Evolutionary conservation across 2,329 filamentous ascomycete genomes (phyloP).

Genomic region (Neonectria magnoliae): DNA sequence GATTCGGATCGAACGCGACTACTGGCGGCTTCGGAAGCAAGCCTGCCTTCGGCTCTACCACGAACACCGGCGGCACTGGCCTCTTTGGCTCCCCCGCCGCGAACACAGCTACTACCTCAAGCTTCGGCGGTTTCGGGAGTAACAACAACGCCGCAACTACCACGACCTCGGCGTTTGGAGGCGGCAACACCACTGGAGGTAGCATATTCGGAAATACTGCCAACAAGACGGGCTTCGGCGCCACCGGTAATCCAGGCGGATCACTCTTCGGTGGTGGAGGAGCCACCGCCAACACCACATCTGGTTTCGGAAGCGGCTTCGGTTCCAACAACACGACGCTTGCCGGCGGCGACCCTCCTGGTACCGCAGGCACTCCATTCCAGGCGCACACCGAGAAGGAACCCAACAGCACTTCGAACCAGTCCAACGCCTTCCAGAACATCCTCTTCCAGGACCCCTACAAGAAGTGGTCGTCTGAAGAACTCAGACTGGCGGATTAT

Average conservation of each 20-base stretch:
- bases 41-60: slow-evolving; percentile 63
- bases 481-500: slow-evolving; percentile 87
- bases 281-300: slow-evolving; percentile 39
- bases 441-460: slow-evolving; percentile 83
- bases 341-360: slow-evolving; percentile 66
- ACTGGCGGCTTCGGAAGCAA: slow-evolving; percentile 55
- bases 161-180: slow-evolving; percentile 53
- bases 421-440: slow-evolving; percentile 77
- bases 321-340: slow-evolving; percentile 61
- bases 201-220: slow-evolving; percentile 62
- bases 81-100: slow-evolving; percentile 57
- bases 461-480: slow-evolving; percentile 90
- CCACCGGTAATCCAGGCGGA: slow-evolving; percentile 50
- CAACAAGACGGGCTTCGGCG: slow-evolving; percentile 63
- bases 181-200: slow-evolving; percentile 49
- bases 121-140: slow-evolving; percentile 55
- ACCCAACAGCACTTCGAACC: slow-evolving; percentile 57
- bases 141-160: slow-evolving; percentile 48
- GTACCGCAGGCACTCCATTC: slow-evolving; percentile 77
- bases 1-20: slow-evolving; percentile 50
- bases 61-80: slow-evolving; percentile 50
- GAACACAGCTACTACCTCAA: slow-evolving; percentile 50
- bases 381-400: slow-evolving; percentile 79
- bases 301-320: slow-evolving; percentile 53
- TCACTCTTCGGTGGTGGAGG: slow-evolving; percentile 57